Evolutionary conservation across 2,329 filamentous ascomycete genomes (phyloP), one percentile per base, ranked within the genome.

Genomic region (Aspergillus sp.): DNA sequence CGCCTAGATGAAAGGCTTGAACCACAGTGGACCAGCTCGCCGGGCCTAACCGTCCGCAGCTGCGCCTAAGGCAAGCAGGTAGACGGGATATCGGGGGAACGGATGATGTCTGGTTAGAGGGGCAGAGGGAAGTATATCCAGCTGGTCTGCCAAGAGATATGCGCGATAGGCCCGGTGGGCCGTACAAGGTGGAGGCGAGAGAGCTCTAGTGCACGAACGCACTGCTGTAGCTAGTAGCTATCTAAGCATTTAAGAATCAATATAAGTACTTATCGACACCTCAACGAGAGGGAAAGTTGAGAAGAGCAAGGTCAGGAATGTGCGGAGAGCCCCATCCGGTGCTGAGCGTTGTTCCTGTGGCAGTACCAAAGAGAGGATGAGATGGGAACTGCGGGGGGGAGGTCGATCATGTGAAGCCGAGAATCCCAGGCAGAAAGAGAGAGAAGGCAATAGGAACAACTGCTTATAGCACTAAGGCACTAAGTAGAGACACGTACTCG

Each of bases 1-100:
- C 59, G 55, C 50, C 47, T 49, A 36, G 43, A 49, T 32, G 43
- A 55, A 55, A 36, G n/a, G 36, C 36, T 58, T 28, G 47, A 58
- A 59, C 47, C 58, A 54, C 60, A 48, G 63, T 64, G 61, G 67
- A 60, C 58, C 63, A 30, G 39, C 32, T 43, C 30, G 54, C 58
- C 55, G 63, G 60, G 53, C 52, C 43, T 30, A 41, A 32, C 53
- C 50, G 50, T 62, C 59, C 61, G 63, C 55, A 61, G 58, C 50
- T 61, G 61, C 57, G 55, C 56, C 57, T 61, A 57, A 55, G 53
- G 25, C 43, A 47, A 36, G 36, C 39, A 45, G 38, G 55, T 53
- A 43, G 51, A 61, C 59, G 61, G 61, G 51, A 59, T 62, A 63
- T 70, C 73, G 73, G 73, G 63, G 71, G 65, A 75, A 74, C 72